phyloP scores from a whole-genome alignment of 1,139 yeast genomes.

The Magnusiomyces suaveolens region DNA sequence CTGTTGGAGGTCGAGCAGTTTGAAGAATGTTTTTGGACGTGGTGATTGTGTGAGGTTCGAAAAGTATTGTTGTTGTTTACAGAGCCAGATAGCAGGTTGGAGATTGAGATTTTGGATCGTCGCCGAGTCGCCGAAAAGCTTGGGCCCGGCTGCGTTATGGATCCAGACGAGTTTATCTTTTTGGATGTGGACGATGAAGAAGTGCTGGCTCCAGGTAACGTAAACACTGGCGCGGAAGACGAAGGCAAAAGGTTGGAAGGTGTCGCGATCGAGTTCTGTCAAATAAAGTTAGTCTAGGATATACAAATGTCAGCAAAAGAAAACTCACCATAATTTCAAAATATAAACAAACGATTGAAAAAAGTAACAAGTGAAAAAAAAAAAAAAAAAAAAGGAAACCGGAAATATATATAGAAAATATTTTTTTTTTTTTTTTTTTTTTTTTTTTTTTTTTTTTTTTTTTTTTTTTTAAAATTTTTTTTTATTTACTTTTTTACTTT shows the following conservation, averaged over 20 bases:
- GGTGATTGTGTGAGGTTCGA: neutral
- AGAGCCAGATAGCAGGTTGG: neutral
- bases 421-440: conserved; percentile 2
- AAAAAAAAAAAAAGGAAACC: neutral
- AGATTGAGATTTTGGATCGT: neutral
- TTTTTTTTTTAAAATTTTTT: neutral
- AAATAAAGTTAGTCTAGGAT: neutral
- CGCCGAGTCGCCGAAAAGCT: neutral
- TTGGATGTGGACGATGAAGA: neutral
- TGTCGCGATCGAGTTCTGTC: neutral
- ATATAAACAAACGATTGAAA: neutral
- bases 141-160: neutral
- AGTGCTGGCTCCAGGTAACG: neutral
- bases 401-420: neutral
- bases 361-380: neutral
- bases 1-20: neutral
- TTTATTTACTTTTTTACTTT: too few relatives aligned
- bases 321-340: neutral
- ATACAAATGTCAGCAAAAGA: too few relatives aligned
- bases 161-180: neutral
- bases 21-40: neutral
- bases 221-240: neutral
- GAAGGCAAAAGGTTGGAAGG: neutral
- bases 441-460: neutral
- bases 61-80: neutral